Percentiles rank a stretch among this genome's conserved stretches.
These are phyloP conservation scores for Talaromyces borbonicus DNA, from an alignment of 495 filamentous ascomycete species.

Conservation along the genomic window DNA sequence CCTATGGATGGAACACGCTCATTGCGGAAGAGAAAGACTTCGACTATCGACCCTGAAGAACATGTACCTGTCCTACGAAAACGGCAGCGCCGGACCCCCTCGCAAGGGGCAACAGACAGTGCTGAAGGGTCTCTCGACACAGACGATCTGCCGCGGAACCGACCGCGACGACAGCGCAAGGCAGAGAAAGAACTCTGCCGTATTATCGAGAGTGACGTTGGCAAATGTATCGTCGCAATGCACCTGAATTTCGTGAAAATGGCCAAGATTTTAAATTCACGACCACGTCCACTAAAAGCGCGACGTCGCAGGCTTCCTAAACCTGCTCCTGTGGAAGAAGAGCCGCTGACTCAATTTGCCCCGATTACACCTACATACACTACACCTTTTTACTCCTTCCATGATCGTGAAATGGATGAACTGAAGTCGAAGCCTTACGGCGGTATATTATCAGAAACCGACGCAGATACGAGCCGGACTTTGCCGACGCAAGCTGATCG, in stretches of 20 bases:
- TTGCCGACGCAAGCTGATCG: slow-evolving; percentile 71
- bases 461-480: slow-evolving; percentile 85
- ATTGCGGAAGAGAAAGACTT: slow-evolving; percentile 75
- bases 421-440: slow-evolving; percentile 89
- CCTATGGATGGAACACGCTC: slow-evolving; percentile 77
- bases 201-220: slow-evolving; percentile 24
- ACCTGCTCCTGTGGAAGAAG: slow-evolving; percentile 20
- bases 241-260: slow-evolving; percentile 50
- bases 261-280: slow-evolving; percentile 42
- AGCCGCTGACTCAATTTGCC: slow-evolving; percentile 36
- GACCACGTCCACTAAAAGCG: slow-evolving; percentile 20
- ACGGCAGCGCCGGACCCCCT: slow-evolving; percentile 29
- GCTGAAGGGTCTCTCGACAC: slow-evolving; percentile 13
- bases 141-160: slow-evolving; percentile 18
- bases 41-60: slow-evolving; percentile 45
- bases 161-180: slow-evolving; percentile 28
- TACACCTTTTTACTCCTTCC: slow-evolving; percentile 71
- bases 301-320: slow-evolving; percentile 30
- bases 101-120: slow-evolving; percentile 14
- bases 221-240: slow-evolving; percentile 48
- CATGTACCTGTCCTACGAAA: slow-evolving; percentile 36
- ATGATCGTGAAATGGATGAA: slow-evolving; percentile 82
- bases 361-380: slow-evolving; percentile 46
- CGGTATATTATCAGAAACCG: slow-evolving; percentile 77
- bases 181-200: slow-evolving; percentile 27